Evolutionary conservation across 805 yeast genomes (phyloP).

Genomic region (Metschnikowia proteae): DNA sequence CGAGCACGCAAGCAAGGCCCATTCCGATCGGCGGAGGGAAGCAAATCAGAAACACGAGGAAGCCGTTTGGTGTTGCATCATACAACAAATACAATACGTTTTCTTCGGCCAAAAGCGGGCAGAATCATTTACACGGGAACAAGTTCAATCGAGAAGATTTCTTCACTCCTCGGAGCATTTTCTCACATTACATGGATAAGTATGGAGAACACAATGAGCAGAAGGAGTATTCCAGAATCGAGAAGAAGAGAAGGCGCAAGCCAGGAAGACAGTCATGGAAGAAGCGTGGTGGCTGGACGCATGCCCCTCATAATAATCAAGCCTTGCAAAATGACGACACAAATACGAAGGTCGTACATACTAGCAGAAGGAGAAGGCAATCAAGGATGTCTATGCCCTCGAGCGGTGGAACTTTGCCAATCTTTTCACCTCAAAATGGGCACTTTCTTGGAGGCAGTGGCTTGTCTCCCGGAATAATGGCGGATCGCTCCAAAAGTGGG

Average conservation of each 20-base stretch:
- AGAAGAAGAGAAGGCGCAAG: slow-evolving; percentile 19
- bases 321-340: background rate
- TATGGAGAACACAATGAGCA: slow-evolving; percentile 42
- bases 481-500: slow-evolving; percentile 3
- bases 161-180: slow-evolving; percentile 74
- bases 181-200: slow-evolving; percentile 67
- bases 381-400: slow-evolving; percentile 2
- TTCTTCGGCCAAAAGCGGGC: slow-evolving; percentile 6
- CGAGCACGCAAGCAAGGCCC: slow-evolving; percentile 35
- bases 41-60: slow-evolving; percentile 43
- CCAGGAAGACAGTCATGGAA: slow-evolving; percentile 29
- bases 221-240: slow-evolving; percentile 9
- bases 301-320: slow-evolving; percentile 1
- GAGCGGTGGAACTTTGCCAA: background rate
- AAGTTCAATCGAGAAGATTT: slow-evolving; percentile 64
- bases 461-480: background rate
- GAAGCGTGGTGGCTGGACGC: slow-evolving; percentile 11
- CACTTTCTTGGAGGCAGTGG: background rate
- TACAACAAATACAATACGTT: slow-evolving; percentile 32
- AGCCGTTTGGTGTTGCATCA: slow-evolving; percentile 65
- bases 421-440: background rate
- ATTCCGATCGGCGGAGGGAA: slow-evolving; percentile 36
- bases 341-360: slow-evolving; percentile 2
- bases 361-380: slow-evolving; percentile 6
- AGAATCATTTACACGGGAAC: slow-evolving; percentile 8